Evolutionary conservation across 2,329 filamentous ascomycete genomes (phyloP).

Genomic region (Periconia sp.): DNA sequence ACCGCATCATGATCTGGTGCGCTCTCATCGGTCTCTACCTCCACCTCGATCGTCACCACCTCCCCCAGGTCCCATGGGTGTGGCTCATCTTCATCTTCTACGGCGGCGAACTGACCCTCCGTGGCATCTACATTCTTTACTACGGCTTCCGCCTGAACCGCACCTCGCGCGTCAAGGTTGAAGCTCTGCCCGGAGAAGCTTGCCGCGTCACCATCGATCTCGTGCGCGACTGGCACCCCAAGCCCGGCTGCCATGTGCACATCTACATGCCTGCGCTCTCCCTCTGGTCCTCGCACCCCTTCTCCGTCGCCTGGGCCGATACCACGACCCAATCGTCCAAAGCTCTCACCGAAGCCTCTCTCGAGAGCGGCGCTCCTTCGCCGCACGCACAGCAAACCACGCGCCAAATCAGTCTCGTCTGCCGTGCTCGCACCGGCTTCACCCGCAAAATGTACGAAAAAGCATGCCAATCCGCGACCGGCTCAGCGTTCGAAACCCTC

Average conservation of each 20-base stretch:
- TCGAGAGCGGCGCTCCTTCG: constrained; percentile 30
- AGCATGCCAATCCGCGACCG: constrained; percentile 59
- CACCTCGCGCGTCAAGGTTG: constrained; percentile 55
- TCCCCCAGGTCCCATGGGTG: constrained; percentile 74
- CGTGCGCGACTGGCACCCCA: constrained; percentile 55
- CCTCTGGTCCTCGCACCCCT: constrained; percentile 50
- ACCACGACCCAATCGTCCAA: constrained; percentile 33
- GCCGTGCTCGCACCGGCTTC: constrained; percentile 73
- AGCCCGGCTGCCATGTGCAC: constrained; percentile 62
- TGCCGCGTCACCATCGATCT: constrained; percentile 63
- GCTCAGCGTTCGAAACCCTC: constrained; percentile 61
- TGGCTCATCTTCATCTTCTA: constrained; percentile 75
- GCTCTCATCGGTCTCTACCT: constrained; percentile 73
- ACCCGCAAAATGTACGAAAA: constrained; percentile 70
- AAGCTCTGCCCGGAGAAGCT: constrained; percentile 62
- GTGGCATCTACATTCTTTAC: constrained; percentile 53
- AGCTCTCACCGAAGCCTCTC: constrained; percentile 36
- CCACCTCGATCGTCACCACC: constrained; percentile 69
- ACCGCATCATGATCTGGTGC: constrained; percentile 74
- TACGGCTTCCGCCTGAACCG: constrained; percentile 57
- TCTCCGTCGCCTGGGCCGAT: constrained; percentile 53
- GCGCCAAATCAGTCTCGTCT: constrained; percentile 66
- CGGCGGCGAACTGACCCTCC: constrained; percentile 63
- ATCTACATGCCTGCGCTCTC: constrained; percentile 57
- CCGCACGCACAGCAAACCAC: constrained; percentile 30